A percentile compares a stretch with the other conserved stretches of the same genome.
Conservation (phyloP, 225 moss, liverwort and hornwort species). For the Marchantia polymorpha region DNA sequence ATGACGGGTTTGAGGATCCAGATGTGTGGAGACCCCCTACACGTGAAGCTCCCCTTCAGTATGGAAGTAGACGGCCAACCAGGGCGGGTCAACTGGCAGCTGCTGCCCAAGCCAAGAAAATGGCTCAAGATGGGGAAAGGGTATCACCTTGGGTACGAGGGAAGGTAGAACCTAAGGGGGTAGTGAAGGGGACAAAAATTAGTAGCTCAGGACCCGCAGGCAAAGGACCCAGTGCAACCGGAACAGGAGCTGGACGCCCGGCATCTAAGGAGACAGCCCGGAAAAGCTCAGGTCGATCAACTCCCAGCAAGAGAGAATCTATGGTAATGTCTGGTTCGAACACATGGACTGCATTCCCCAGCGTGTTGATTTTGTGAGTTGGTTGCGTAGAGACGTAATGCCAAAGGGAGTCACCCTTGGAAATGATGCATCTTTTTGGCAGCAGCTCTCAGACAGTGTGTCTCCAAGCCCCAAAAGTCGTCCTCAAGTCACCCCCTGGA, state of each 20-base stretch:
- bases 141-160: constrained; percentile 60
- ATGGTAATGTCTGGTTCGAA: constrained; percentile 47
- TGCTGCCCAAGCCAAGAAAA: constrained; percentile 82
- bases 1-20: constrained; percentile 79
- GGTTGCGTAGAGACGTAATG: not conserved
- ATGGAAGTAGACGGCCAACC: constrained; percentile 90
- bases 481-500: constrained; percentile 40
- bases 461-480: constrained; percentile 47
- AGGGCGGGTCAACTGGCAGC: constrained; percentile 91
- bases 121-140: constrained; percentile 68
- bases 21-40: constrained; percentile 97
- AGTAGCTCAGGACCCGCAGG: constrained; percentile 47
- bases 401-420: constrained; percentile 26
- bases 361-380: not conserved
- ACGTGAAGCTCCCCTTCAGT: constrained; percentile 80
- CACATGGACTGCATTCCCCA: not conserved
- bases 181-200: constrained; percentile 59
- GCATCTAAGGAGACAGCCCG: constrained; percentile 55
- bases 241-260: constrained; percentile 37
- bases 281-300: constrained; percentile 70
- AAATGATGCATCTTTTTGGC: constrained; percentile 32
- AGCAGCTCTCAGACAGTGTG: constrained; percentile 39
- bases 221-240: constrained; percentile 55
- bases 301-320: constrained; percentile 82
- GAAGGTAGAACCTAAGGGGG: constrained; percentile 33